Evolutionary conservation across 2,329 filamentous ascomycete genomes (phyloP), one percentile per base, ranked within the genome.

Genomic region (Talaromyces sp.): DNA sequence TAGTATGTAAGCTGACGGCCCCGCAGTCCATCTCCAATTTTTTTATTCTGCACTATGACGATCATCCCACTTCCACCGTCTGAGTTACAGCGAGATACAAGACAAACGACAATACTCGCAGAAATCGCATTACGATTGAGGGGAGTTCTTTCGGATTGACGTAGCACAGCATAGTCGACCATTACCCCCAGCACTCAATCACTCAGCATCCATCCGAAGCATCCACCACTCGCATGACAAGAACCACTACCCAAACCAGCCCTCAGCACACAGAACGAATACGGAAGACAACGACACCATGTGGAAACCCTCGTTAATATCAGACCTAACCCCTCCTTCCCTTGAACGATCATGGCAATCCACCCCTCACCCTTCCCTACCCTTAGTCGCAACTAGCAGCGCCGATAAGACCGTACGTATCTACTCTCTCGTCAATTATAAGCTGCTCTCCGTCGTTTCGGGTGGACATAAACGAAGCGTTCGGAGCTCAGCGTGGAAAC

Each of bases 391-490:
- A 63, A 97, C 93, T 18, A 88, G 92, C 65, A 92, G 93, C 77
- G 87, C 90, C 63, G 88, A 90, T 75, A 96, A 95, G 73, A 88
- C 88, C 40, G 91, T 95, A 62, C 93, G 92, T 65, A 84, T 99
- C 70, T 97, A 96, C 82, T 96, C 91, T 57, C 86, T 98, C 57
- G 85, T 85, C 39, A 90, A 89, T 61, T 91, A 96, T 73, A 87
- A 87, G 14, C 84, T 91, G 57, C 88, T 96, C 72, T 92, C 88
- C 71, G 85, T 84, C 21, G 87, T 98, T 61, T 87, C 88, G 7
- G 93, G 92, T 64, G 95, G 93, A 7, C 95, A 99, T 79, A 91
- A 92, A 69, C 90, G 95, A 62, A 95, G 90, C 69, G 87, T 99
- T n/a, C 86, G 95, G 61, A 86, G 87, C 57, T 86, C 88, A 21